Evolutionary conservation across 176 grass and related monocot species (phyloP).

Genomic region (Cymbopogon citratus): DNA sequence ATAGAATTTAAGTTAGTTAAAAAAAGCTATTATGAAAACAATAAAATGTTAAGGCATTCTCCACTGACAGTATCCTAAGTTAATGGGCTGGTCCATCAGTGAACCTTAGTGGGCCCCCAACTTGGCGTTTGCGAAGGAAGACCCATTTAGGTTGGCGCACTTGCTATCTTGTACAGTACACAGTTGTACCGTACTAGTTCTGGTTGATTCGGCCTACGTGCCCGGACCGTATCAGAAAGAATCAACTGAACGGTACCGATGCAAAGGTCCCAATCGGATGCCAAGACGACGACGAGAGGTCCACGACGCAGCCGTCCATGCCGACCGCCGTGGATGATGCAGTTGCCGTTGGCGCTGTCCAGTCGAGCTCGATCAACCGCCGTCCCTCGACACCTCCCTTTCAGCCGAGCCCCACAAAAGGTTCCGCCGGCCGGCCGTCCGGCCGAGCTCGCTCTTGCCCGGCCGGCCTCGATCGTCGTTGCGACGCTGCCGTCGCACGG

Average conservation of each 20-base stretch:
- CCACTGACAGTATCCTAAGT: too few species aligned
- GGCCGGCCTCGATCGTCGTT: neutral
- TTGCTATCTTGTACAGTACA: too few species aligned
- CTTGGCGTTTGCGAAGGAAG: too few species aligned
- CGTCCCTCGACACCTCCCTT: neutral
- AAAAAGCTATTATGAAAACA: too few species aligned
- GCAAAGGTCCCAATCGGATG: neutral
- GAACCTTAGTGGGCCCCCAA: too few species aligned
- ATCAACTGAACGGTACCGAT: neutral
- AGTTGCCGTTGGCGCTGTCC: neutral
- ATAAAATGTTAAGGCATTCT: too few species aligned
- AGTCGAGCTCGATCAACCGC: slow-evolving; percentile 4
- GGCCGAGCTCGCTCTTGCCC: neutral
- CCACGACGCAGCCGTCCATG: neutral
- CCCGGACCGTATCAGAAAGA: neutral
- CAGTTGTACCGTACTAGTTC: too few species aligned
- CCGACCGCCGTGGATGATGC: neutral
- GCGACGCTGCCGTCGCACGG: slow-evolving; percentile 30
- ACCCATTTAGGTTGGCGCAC: too few species aligned
- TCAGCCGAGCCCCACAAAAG: neutral
- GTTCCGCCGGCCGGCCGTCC: neutral
- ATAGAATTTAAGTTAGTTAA: too few species aligned
- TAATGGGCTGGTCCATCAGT: too few species aligned
- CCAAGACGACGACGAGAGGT: neutral
- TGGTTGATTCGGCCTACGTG: neutral